Percentiles rank a stretch among this genome's conserved stretches.
Conservation (phyloP, 257 asterid genomes). For the Nicotiana paniculata region DNA sequence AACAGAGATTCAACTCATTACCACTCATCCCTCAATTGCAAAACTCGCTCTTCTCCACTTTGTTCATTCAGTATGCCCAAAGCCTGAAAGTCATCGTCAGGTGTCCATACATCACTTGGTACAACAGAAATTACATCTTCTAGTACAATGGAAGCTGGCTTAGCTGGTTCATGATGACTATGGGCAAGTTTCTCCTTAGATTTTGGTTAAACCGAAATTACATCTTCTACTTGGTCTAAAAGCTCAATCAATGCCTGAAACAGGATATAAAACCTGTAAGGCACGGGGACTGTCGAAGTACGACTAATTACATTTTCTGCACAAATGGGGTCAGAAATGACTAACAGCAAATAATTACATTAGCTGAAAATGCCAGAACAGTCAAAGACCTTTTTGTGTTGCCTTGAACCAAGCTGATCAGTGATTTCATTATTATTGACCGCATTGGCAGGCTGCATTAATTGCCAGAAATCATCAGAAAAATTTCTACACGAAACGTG, state of each 20-base stretch:
- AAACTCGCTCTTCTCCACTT: slow-evolving; percentile 70
- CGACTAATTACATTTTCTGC: slow-evolving; percentile 1
- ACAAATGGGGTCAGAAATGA: not conserved
- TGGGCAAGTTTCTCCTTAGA: slow-evolving; percentile 23
- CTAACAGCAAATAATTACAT: not conserved
- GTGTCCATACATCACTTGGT: slow-evolving; percentile 17
- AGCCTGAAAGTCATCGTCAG: slow-evolving; percentile 38
- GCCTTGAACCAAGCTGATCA: slow-evolving; percentile 54
- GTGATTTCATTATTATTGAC: slow-evolving; percentile 34
- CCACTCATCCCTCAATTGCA: slow-evolving; percentile 89
- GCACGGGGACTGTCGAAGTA: not conserved
- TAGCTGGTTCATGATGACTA: slow-evolving; percentile 32
- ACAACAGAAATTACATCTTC: slow-evolving; percentile 81
- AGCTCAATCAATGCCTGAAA: slow-evolving; percentile 81
- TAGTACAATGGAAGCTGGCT: slow-evolving; percentile 34
- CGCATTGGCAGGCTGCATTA: slow-evolving; percentile 48
- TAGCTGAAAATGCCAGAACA: slow-evolving; percentile 1
- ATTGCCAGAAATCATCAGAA: slow-evolving; percentile 17
- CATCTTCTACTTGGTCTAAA: slow-evolving; percentile 92
- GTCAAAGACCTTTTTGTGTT: slow-evolving; percentile 72
- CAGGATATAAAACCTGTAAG: not conserved
- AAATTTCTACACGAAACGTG: slow-evolving; percentile 5
- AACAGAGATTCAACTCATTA: slow-evolving; percentile 23
- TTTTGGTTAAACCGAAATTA: slow-evolving; percentile 55
- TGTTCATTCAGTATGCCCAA: slow-evolving; percentile 79